A percentile compares a stretch with the other conserved stretches of the same genome.
phyloP scores from a whole-genome alignment of 306 rosid species.

The Carpinus fangiana region DNA sequence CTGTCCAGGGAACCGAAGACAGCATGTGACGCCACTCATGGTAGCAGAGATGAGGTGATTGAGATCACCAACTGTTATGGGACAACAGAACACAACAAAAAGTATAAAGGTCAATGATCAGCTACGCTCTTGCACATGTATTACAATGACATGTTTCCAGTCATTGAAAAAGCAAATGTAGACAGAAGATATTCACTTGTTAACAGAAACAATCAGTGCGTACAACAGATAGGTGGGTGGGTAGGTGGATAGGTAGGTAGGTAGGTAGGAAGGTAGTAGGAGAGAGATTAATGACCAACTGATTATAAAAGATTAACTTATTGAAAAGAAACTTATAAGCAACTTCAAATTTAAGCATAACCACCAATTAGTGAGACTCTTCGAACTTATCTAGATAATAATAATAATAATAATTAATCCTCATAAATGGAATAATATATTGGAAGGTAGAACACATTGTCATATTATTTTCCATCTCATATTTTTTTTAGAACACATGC shows the following conservation, averaged over 20 bases:
- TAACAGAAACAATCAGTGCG: not conserved
- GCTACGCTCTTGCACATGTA: not conserved
- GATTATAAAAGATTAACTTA: not conserved
- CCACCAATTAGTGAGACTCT: not conserved
- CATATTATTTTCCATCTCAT: not conserved
- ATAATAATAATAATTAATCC: not conserved
- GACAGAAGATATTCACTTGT: not conserved
- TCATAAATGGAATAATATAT: not conserved
- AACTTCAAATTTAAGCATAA: conserved; percentile 7
- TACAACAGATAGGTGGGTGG: not conserved
- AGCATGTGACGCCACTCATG: conserved; percentile 58
- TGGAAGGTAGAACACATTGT: not conserved
- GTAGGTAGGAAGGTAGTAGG: not conserved
- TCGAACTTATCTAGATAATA: not conserved
- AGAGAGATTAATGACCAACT: not conserved
- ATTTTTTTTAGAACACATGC: not conserved
- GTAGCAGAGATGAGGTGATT: conserved; percentile 57
- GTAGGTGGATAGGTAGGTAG: too few relatives aligned
- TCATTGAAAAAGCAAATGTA: not conserved
- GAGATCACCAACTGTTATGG: conserved; percentile 47
- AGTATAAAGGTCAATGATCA: not conserved
- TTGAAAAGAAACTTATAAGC: not conserved
- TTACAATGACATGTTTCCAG: not conserved
- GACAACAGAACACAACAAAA: not conserved
- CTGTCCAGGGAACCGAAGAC: conserved; percentile 57